Evolutionary conservation across 768 basidiomycete species (phyloP).

Genomic region (Paxillus rubicundulus): DNA sequence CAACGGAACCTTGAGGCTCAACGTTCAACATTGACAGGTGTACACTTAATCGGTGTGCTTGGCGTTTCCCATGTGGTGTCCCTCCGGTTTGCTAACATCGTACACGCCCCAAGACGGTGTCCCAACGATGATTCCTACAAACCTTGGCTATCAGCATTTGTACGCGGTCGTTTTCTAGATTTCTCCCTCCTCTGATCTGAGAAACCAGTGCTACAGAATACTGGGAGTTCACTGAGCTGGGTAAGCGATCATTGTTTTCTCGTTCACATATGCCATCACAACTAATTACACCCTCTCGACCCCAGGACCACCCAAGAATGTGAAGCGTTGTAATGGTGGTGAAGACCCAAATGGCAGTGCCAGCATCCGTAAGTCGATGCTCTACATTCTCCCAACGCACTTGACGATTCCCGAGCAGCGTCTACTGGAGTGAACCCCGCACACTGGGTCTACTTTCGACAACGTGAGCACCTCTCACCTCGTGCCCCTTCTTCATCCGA

Average conservation of each 20-base stretch:
- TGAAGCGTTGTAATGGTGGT: constrained; percentile 40
- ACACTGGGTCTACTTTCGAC: constrained; percentile 46
- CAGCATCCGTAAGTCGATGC: constrained; percentile 39
- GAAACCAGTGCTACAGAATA: constrained; percentile 37
- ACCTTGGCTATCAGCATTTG: constrained; percentile 48
- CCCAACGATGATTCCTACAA: constrained; percentile 46
- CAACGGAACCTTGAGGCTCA: neutral
- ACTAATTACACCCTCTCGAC: neutral
- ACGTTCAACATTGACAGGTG: constrained; percentile 25
- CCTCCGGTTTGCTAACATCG: neutral
- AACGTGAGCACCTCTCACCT: constrained; percentile 31
- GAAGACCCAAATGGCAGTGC: constrained; percentile 50
- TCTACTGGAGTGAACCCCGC: constrained; percentile 47
- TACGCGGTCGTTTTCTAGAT: constrained; percentile 17
- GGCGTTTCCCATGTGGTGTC: neutral
- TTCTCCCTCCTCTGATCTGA: constrained; percentile 13
- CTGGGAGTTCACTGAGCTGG: constrained; percentile 48
- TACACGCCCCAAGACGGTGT: constrained; percentile 43
- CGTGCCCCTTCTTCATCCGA: neutral
- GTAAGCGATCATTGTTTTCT: constrained; percentile 16
- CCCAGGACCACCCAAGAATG: constrained; percentile 32
- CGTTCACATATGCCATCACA: neutral
- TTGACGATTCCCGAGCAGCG: constrained; percentile 25
- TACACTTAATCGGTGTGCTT: constrained; percentile 43
- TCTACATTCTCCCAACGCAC: neutral